Base-by-base conservation (phyloP, 2,329 filamentous ascomycete species). In the Ophiostoma ips region DNA sequence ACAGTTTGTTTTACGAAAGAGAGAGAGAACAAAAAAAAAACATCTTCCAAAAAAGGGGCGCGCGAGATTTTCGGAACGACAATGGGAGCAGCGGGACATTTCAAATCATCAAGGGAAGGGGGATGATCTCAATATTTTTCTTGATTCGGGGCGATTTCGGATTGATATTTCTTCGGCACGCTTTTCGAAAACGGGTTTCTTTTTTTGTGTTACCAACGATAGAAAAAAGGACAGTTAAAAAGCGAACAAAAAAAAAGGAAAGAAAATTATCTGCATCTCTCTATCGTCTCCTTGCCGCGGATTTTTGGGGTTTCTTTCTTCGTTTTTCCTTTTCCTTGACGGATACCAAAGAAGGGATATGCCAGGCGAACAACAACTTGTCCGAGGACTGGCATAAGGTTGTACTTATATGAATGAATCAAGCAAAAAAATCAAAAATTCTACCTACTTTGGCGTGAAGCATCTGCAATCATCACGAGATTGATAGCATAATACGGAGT, bases 1-100 rank as follows among this genome's bases (percentile, higher is more conserved):
- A 46, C 30, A 41, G 28, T 50, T 47, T 41, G 28, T 31, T 30
- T 30, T 48, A 40, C 49, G 35, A 50, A 38, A 49, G n/a, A n/a
- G n/a, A n/a, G n/a, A n/a, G n/a, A n/a, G n/a, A n/a, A n/a, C n/a
- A n/a, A n/a, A n/a, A n/a, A n/a, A n/a, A n/a, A n/a, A n/a, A n/a
- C 8, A 41, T 43, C 11, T 48, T 48, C 31, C 36, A 33, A 37
- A 48, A 46, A 46, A 46, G 44, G 44, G 44, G 44, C 44, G n/a
- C 24, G 40, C 40, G 40, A 43, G 38, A 28, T 19, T 34, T 34
- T 16, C 41, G 43, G 16, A 19, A 34, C 6, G 43, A 24, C 5
- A 44, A 31, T 15, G 43, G 43, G 37, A n/a, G 18, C 16, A 11
- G 16, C n/a, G 30, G 11, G 21, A 30, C 31, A 19, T 19, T 3